Base-by-base conservation (phyloP, 2,329 filamentous ascomycete genomes). In the Mycosphaerella arachidis region DNA sequence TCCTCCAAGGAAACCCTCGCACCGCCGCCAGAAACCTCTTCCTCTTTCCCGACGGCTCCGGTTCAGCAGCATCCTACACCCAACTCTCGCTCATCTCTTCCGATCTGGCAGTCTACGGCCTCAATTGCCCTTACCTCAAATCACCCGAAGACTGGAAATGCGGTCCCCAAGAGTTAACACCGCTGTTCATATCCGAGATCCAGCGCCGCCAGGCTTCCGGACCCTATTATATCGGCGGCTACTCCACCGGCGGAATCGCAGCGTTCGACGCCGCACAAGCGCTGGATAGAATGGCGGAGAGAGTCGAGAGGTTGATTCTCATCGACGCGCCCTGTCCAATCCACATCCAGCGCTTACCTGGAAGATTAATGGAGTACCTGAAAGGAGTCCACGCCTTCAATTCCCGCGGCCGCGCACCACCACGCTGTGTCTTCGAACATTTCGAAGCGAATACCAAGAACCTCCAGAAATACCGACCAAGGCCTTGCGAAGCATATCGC, bases 201-300 rank as follows among this genome's bases (percentile, higher is more conserved):
- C 76, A 74, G 4, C 74, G 76, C 10, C 74, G 76, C 16, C 76
- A 81, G 61, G 75, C 78, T 7, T 68, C 70, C 10, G 77, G 78
- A 0, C 86, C 86, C 0, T 90, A 89, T 74, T 80, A 81, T 56
- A 73, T 91, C 1, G 82, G 84, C 13, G 89, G 89, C n/a, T 91
- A 87, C 87, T 89, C 84, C n/a, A 87, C 86, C 1, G 89, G 88
- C 33, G 88, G 88, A 40, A 85, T 90, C 37, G 84, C 86, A 59
- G 87, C 87, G 37, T 90, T 63, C 53, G 67, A 68, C 8, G 66
- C 62, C 7, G 68, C 70, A 1, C 62, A 66, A 33, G 48, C 60
- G 16, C 66, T 73, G 1, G 37, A 58, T 6, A 43, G 35, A 0
- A 60, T 54, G 12, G 68, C 68, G 9, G 65, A 71, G 37, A 58